Evolutionary conservation across 140 eudicot genomes (phyloP).

Genomic region (Erigeron philadelphicus): DNA sequence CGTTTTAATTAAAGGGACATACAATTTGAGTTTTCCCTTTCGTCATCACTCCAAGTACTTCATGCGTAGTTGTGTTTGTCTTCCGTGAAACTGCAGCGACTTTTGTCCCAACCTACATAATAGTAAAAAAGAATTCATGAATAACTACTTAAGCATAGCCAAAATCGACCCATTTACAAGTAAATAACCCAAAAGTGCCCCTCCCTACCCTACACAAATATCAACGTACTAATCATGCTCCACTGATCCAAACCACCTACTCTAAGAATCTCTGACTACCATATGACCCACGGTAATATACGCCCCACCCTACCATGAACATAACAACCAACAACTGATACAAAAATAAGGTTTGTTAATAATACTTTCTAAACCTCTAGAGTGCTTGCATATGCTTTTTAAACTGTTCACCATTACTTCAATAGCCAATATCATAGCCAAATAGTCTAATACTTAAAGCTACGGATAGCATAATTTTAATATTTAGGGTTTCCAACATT

Average conservation of each 20-base stretch:
- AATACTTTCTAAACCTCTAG: neutral
- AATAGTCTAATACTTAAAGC: constrained; percentile 7
- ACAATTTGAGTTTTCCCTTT: constrained; percentile 87
- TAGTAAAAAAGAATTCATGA: neutral
- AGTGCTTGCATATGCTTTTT: neutral
- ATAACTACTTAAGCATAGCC: neutral
- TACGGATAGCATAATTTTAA: neutral
- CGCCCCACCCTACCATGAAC: too few species aligned
- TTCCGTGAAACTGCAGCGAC: constrained; percentile 96
- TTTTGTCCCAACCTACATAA: constrained; percentile 73
- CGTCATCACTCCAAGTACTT: constrained; percentile 89
- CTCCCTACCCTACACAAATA: neutral
- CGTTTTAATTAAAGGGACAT: constrained; percentile 26
- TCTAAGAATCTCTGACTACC: too few species aligned
- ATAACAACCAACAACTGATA: too few species aligned
- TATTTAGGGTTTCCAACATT: too few species aligned
- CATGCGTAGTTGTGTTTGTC: constrained; percentile 85
- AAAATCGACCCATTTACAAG: neutral
- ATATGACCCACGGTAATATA: too few species aligned
- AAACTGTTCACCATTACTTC: neutral
- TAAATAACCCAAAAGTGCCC: neutral
- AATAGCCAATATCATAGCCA: neutral
- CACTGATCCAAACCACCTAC: too few species aligned
- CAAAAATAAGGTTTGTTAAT: too few species aligned
- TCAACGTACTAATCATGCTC: neutral